These are phyloP conservation scores for Trichoderma lentiforme DNA, from an alignment of 2,329 filamentous ascomycete genomes.

Conservation along the genomic window DNA sequence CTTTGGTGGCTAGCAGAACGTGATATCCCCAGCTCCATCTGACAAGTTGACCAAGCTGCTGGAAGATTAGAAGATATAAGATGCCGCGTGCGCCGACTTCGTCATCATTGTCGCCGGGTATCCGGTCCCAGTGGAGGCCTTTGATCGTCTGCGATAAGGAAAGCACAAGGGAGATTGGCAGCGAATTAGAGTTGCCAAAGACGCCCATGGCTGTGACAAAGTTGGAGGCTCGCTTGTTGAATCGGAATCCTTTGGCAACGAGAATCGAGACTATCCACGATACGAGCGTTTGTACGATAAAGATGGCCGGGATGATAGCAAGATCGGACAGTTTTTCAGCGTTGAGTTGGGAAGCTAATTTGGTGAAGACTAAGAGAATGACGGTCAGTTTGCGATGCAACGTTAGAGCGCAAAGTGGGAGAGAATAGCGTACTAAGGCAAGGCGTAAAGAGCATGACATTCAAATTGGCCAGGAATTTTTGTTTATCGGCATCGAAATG, in stretches of 20 bases:
- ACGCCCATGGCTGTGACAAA: conserved; percentile 97
- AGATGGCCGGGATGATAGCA: conserved; percentile 93
- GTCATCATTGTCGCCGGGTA: conserved; percentile 90
- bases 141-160: conserved; percentile 89
- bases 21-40: conserved; percentile 99
- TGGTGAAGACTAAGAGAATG: conserved; percentile 74
- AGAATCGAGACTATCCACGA: conserved; percentile 74
- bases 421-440: conserved; percentile 72
- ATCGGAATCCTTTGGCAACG: conserved; percentile 72
- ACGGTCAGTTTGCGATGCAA: neutral
- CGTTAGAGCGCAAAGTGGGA: neutral
- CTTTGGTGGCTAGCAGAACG: conserved; percentile 82
- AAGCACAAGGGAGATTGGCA: conserved; percentile 93
- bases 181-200: conserved; percentile 96
- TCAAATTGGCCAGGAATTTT: conserved; percentile 94
- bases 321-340: conserved; percentile 87
- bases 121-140: conserved; percentile 88
- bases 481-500: conserved; percentile 95
- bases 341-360: conserved; percentile 90
- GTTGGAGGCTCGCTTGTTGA: conserved; percentile 82
- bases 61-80: conserved; percentile 92
- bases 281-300: conserved; percentile 79
- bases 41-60: conserved; percentile 91
- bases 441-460: conserved; percentile 93
- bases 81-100: conserved; percentile 93